A percentile compares a stretch with the other conserved stretches of the same genome.
phyloP scores from a whole-genome alignment of 2,329 filamentous ascomycete species.

The Fusarium avenaceum region DNA sequence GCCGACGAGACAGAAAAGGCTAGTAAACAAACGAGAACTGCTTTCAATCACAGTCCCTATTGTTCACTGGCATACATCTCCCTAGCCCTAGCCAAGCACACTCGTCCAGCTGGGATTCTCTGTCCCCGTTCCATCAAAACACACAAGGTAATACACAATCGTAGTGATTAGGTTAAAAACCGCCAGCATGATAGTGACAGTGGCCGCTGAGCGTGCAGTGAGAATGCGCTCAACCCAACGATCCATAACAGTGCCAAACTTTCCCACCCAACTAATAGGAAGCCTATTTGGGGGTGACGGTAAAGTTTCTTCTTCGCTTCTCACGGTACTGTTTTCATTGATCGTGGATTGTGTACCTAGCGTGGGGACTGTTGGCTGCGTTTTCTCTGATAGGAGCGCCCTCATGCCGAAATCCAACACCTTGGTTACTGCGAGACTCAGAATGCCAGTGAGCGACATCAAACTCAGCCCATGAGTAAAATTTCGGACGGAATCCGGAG shows the following conservation, averaged over 20 bases:
- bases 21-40: too few species aligned
- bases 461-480: background rate
- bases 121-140: conserved; percentile 18
- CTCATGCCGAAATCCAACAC: background rate
- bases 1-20: too few species aligned
- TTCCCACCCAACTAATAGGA: rapidly evolving
- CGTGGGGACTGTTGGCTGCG: rapidly evolving
- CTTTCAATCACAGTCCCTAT: too few species aligned
- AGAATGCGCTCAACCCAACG: background rate
- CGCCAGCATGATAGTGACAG: background rate
- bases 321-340: too few species aligned
- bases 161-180: conserved; percentile 19
- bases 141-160: conserved; percentile 14
- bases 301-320: background rate
- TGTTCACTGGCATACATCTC: too few species aligned
- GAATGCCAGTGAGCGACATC: background rate
- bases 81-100: background rate
- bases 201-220: background rate
- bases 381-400: background rate
- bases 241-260: background rate
- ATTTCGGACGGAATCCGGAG: background rate
- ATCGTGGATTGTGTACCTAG: background rate
- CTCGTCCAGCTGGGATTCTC: conserved; percentile 16
- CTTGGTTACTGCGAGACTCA: background rate
- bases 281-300: rapidly evolving